Base-by-base conservation (phyloP, 2,329 filamentous ascomycete species). In the Fusarium haematococcum region DNA sequence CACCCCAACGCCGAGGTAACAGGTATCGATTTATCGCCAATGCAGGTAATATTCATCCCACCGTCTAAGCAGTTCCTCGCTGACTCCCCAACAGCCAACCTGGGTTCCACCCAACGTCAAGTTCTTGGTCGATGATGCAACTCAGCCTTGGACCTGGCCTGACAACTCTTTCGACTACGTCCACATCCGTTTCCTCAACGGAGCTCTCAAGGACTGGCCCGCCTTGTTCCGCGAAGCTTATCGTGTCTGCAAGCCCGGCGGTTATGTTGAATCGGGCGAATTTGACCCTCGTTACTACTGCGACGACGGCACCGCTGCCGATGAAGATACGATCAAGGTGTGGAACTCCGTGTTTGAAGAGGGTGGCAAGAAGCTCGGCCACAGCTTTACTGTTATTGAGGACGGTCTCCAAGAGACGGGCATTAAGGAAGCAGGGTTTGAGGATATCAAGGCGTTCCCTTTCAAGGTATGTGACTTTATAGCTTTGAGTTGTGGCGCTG, bases 211-310 rank as follows among this genome's bases (percentile, higher is more conserved):
- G n/a, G 57, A 69, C 11, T 66, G 45, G 48, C 23, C 16, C 2
- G 35, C 37, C 14, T 11, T 69, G 6, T 66, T 63, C 45, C 27
- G 48, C 18, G 45, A 69, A 54, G 58, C 41, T 4, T 69, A 63
- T 32, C 58, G 54, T 2, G 65, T 33, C 52, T 58, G 48, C n/a
- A 65, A 69, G 32, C 65, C 62, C 9, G 61, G 65, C n/a, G 65
- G 65, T 20, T 71, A 69, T 20, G 23, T 71, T 35, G 65, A 71
- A 20, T 63, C 65, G 6, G 65, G 60, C 25, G 68, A 70, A 33
- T 59, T 64, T 18, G 61, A 54, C 13, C 61, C 66, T 16, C 54
- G 60, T 14, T 68, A 65, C 16, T 65, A 60, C 27, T 61, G 54
- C 18, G 52, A 61, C 45, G 43, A 61, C 64, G 61, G 54, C 6